Percentiles rank a stretch among this genome's conserved stretches.
These are phyloP conservation scores for Xylaria telfairii DNA, from an alignment of 495 filamentous ascomycete genomes.

Conservation along the genomic window DNA sequence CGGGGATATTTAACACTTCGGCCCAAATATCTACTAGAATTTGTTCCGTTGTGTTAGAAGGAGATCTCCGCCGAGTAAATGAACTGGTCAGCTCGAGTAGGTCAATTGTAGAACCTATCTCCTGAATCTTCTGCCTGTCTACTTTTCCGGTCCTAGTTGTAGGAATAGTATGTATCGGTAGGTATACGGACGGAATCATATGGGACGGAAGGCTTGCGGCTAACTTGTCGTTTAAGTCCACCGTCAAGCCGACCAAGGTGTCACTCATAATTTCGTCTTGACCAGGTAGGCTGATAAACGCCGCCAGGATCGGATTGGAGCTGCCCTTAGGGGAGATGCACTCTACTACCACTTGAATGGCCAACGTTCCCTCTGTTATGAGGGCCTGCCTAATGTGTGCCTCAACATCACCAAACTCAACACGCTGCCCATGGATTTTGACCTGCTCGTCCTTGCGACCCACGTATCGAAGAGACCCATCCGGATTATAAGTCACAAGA, in stretches of 20 bases:
- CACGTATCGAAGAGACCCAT: constrained; percentile 29
- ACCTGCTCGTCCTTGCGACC: constrained; percentile 36
- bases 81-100: constrained; percentile 13
- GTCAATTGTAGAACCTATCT: constrained; percentile 27
- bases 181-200: constrained; percentile 3
- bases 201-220: background rate
- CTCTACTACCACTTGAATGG: too few species aligned
- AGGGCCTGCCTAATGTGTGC: background rate
- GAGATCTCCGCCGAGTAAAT: constrained; percentile 16
- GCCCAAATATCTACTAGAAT: constrained; percentile 37
- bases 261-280: too few species aligned
- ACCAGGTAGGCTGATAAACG: too few species aligned
- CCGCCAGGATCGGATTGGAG: too few species aligned
- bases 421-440: constrained; percentile 34
- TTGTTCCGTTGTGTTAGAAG: constrained; percentile 8
- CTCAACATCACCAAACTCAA: constrained; percentile 38
- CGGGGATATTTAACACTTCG: constrained; percentile 32
- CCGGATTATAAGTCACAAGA: constrained; percentile 39
- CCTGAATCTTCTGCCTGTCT: constrained; percentile 27
- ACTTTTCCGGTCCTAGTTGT: constrained; percentile 37
- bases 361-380: too few species aligned
- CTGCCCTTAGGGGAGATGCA: too few species aligned
- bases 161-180: constrained; percentile 36
- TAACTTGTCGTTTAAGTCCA: too few species aligned
- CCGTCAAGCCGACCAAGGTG: too few species aligned